Evolutionary conservation across 345 rosid genomes (phyloP).

Genomic region (Lenwebbia sp.): DNA sequence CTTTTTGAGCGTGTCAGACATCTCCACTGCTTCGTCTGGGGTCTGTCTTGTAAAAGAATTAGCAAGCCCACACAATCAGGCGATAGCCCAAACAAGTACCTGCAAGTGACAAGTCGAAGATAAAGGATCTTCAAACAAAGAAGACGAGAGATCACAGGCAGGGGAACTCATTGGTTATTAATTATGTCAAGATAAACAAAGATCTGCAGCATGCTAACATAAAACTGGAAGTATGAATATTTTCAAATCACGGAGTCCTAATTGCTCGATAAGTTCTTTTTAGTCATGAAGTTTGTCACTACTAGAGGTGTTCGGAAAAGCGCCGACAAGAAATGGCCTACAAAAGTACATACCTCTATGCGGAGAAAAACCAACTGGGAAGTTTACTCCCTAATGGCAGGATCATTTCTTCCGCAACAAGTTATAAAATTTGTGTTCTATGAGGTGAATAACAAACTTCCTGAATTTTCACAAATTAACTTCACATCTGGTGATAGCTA

Average conservation of each 20-base stretch:
- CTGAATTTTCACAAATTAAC: not conserved
- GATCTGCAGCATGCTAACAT: not conserved
- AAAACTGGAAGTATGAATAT: not conserved
- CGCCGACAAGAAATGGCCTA: not conserved
- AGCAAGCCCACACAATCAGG: slow-evolving; percentile 63
- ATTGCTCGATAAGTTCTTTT: not conserved
- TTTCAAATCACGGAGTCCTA: not conserved
- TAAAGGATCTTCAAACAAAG: not conserved
- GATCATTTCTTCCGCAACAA: not conserved
- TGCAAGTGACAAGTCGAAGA: slow-evolving; percentile 3
- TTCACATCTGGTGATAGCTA: not conserved
- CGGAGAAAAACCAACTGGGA: not conserved
- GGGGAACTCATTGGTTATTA: not conserved
- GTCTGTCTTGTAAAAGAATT: slow-evolving; percentile 69
- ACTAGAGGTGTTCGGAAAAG: not conserved
- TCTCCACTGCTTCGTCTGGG: slow-evolving; percentile 64
- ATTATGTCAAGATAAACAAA: not conserved
- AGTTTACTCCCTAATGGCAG: not conserved
- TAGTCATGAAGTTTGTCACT: not conserved
- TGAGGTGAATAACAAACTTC: not conserved
- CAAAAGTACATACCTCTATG: not conserved
- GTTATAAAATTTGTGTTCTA: not conserved
- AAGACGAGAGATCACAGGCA: not conserved
- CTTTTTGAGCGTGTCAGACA: slow-evolving; percentile 26
- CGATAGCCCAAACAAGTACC: slow-evolving; percentile 65